Evolutionary conservation across 2,329 filamentous ascomycete species (phyloP), one percentile per base, ranked within the genome.

Genomic region (Phyllosticta citribraziliensis): DNA sequence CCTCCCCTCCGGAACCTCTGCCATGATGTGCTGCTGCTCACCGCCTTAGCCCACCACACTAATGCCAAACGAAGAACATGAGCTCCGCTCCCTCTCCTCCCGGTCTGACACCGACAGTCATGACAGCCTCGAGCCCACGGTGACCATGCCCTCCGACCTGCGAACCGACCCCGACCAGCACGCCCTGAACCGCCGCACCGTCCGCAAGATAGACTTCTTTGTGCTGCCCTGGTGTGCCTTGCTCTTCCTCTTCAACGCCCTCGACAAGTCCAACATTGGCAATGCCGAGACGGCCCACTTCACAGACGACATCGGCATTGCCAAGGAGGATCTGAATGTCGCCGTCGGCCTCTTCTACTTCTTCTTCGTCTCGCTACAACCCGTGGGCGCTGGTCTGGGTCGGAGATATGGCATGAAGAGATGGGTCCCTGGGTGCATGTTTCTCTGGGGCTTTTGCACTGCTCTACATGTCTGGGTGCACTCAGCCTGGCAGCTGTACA

Each of bases 241-340:
- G 19, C 68, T 82, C 40, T 82, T 81, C 66, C 73, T 82, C 8
- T 76, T 82, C 65, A 82, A 82, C 68, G 76, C 76, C 55, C 70
- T 82, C 19, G 80, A 82, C 69, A 79, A 80, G 63, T 75, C 75
- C 17, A 82, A 82, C 64, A 78, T 82, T 62, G 80, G 80, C 60
- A 82, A 81, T 70, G 80, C 80, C 12, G 79, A 82, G 63, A 81
- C 79, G 6, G 83, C 83, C 24, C 81, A 87, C 64, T 85, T 84
- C 68, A 84, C 82, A 0, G 69, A 71, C 51, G 81, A 84, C 65
- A 78, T 82, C 25, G 82, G 81, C 0, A 73, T 82, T 1, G 70
- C 71, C 3, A 75, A 76, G n/a, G 72, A 73, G 47, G 82, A 84
- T 65, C 69, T 85, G 60, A 84, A 84, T 65, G 76, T 76, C 4